phyloP scores from a whole-genome alignment of 768 basidiomycete species.

The Agrocybe praecox region DNA sequence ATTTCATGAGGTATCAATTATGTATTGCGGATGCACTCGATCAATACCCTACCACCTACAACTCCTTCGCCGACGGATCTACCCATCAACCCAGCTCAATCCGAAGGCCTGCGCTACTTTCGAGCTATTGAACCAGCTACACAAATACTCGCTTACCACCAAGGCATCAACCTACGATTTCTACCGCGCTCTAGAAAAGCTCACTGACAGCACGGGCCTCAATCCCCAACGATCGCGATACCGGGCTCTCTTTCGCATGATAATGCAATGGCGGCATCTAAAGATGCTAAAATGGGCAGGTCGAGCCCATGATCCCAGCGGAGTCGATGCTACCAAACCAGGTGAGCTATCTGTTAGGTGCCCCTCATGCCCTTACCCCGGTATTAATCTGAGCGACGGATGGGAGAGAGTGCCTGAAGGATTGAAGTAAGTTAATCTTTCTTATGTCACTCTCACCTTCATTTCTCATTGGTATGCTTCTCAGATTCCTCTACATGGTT shows the following conservation, averaged over 20 bases:
- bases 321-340: constrained; percentile 16
- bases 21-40: background rate
- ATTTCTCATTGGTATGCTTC: no score
- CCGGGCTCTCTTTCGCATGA: constrained; percentile 9
- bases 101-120: constrained; percentile 12
- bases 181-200: constrained; percentile 7
- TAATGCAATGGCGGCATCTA: constrained; percentile 24
- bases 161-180: constrained; percentile 10
- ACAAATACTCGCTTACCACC: constrained; percentile 2
- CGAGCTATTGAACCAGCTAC: background rate
- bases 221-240: background rate
- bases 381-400: constrained; percentile 27
- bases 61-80: constrained; percentile 1
- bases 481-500: constrained; percentile 13
- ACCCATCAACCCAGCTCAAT: constrained; percentile 9
- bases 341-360: constrained; percentile 31
- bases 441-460: background rate
- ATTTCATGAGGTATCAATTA: background rate
- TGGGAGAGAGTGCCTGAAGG: constrained; percentile 13
- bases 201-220: constrained; percentile 2
- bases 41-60: constrained; percentile 2
- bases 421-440: background rate
- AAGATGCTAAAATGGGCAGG: constrained; percentile 27
- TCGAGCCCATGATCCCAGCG: constrained; percentile 18
- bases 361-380: constrained; percentile 35